Percentiles rank a stretch among this genome's conserved stretches.
Conservation (phyloP, 345 rosid genomes). For the Eucalyptus pumila region DNA sequence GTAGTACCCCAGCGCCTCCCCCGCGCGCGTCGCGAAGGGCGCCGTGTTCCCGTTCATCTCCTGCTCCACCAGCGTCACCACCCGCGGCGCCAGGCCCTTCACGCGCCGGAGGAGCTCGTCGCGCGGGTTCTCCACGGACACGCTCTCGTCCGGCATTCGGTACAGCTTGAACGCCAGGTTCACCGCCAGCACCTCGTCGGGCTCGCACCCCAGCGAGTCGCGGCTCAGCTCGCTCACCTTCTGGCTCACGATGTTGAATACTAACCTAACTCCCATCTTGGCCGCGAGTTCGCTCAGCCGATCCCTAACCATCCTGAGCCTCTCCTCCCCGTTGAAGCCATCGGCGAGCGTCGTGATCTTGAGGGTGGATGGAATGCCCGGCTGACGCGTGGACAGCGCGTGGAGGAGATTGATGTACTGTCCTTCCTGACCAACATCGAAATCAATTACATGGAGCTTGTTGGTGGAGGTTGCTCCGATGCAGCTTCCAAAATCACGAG, state of each 20-base stretch:
- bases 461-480: conserved; percentile 15
- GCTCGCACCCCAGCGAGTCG: conserved; percentile 49
- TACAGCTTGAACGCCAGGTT: conserved; percentile 76
- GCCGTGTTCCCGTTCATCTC: conserved; percentile 41
- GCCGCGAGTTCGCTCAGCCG: conserved; percentile 27
- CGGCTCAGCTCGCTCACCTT: background rate
- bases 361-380: conserved; percentile 12
- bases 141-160: conserved; percentile 82
- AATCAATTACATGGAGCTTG: conserved; percentile 66
- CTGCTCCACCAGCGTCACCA: conserved; percentile 79
- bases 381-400: conserved; percentile 43
- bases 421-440: conserved; percentile 69
- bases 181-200: conserved; percentile 59
- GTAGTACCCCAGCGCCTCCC: conserved; percentile 24
- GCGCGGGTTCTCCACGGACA: conserved; percentile 71
- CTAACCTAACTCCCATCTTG: conserved; percentile 22
- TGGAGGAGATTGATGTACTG: conserved; percentile 64
- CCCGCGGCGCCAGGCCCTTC: conserved; percentile 56
- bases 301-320: conserved; percentile 32
- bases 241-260: conserved; percentile 18
- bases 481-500: conserved; percentile 65
- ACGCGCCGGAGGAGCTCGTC: conserved; percentile 92
- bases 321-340: conserved; percentile 22
- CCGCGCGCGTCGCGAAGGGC: conserved; percentile 25
- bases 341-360: conserved; percentile 68